phyloP scores from a whole-genome alignment of 352 stramenopile genomes.

The Globisporangium irregulare region DNA sequence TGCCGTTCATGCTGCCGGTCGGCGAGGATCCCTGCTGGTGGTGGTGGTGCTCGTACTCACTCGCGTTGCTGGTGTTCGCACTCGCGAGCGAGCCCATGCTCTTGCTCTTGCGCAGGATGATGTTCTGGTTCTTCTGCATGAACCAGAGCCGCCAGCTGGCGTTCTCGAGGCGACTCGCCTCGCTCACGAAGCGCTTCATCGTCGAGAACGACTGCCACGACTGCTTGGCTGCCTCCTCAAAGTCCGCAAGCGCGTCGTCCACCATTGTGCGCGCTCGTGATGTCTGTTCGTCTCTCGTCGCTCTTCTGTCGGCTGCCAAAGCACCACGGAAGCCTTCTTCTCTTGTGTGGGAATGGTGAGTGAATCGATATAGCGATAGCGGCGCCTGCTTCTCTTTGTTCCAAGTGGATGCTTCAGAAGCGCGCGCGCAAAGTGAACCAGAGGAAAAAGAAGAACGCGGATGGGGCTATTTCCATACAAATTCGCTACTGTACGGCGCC shows the following conservation, averaged over 20 bases:
- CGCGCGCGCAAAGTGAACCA: not conserved
- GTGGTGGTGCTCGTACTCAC: not conserved
- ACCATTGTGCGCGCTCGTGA: slow-evolving; percentile 16
- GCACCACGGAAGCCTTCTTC: not conserved
- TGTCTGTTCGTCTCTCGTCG: not conserved
- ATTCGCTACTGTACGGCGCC: not conserved
- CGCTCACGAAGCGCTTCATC: slow-evolving; percentile 83
- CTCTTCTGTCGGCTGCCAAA: not conserved
- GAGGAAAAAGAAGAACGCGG: not conserved
- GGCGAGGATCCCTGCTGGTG: not conserved
- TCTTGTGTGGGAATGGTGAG: not conserved
- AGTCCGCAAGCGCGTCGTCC: slow-evolving; percentile 40
- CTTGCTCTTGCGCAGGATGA: slow-evolving; percentile 10
- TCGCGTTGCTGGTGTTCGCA: not conserved
- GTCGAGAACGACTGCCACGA: slow-evolving; percentile 87
- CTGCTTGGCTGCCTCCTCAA: slow-evolving; percentile 74
- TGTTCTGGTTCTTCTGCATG: slow-evolving; percentile 47
- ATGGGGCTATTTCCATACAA: slow-evolving; percentile 1
- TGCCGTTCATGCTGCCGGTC: slow-evolving; percentile 10
- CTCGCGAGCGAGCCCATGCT: slow-evolving; percentile 12
- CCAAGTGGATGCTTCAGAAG: not conserved
- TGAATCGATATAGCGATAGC: not conserved
- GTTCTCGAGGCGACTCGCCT: slow-evolving; percentile 79
- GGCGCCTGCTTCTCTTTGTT: not conserved
- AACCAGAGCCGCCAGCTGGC: slow-evolving; percentile 81